Percentiles rank a stretch among this genome's conserved stretches.
phyloP scores from a whole-genome alignment of 2,329 filamentous ascomycete genomes.

The Trichoderma gracile region DNA sequence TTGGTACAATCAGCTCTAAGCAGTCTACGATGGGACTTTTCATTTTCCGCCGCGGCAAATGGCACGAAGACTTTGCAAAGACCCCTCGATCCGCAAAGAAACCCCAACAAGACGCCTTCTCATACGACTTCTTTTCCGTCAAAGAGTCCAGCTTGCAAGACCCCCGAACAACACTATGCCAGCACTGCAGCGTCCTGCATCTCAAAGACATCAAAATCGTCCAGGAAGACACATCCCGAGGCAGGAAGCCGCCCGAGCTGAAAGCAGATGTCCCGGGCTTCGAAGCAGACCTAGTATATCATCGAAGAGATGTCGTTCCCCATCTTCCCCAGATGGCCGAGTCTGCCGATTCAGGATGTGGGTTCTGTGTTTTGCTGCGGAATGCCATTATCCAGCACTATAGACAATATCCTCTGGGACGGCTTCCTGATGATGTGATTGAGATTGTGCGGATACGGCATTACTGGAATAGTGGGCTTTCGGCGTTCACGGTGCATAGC shows the following conservation, averaged over 20 bases:
- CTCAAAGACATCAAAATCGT: not conserved
- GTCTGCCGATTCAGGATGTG: not conserved
- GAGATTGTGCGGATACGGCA: not conserved
- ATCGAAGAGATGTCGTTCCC: slow-evolving; percentile 1
- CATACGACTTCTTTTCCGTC: not conserved
- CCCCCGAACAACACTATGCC: not conserved
- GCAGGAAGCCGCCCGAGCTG: not conserved
- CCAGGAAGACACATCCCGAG: not conserved
- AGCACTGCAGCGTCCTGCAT: slow-evolving; percentile 3
- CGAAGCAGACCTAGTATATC: not conserved
- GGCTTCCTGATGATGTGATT: not conserved
- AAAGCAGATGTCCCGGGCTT: not conserved
- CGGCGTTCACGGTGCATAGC: slow-evolving; percentile 2
- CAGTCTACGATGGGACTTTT: not conserved
- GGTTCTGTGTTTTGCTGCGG: slow-evolving; percentile 1
- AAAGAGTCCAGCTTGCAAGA: not conserved
- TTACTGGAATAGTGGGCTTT: not conserved
- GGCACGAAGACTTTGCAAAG: not conserved
- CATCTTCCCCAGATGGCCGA: not conserved
- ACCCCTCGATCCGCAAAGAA: not conserved
- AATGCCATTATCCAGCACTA: slow-evolving; percentile 11
- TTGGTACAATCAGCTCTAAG: no score
- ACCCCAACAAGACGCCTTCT: not conserved
- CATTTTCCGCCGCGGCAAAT: not conserved
- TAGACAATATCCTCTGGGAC: not conserved